A percentile compares a stretch with the other conserved stretches of the same genome.
Evolutionary conservation across 495 filamentous ascomycete genomes (phyloP).

Genomic region (Neurospora tetrasperma): DNA sequence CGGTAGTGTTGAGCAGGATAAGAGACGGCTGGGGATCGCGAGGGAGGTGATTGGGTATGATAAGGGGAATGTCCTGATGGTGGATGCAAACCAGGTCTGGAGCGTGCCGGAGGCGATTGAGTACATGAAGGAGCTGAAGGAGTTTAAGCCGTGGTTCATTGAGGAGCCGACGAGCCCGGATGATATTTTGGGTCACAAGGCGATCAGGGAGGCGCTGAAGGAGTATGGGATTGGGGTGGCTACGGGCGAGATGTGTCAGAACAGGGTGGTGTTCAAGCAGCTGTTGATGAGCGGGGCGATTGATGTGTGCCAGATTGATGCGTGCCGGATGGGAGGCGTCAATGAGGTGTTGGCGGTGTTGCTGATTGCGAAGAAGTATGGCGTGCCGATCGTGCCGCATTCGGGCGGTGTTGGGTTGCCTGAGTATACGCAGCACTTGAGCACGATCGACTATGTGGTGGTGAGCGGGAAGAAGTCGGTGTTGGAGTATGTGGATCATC

Average conservation of each 20-base stretch:
- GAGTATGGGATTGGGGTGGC: constrained; percentile 75
- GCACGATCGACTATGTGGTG: constrained; percentile 88
- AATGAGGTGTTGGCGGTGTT: constrained; percentile 91
- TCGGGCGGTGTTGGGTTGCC: constrained; percentile 83
- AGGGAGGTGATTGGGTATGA: constrained; percentile 79
- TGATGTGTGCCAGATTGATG: constrained; percentile 84
- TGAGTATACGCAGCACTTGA: constrained; percentile 90
- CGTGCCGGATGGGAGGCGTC: constrained; percentile 82
- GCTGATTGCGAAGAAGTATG: constrained; percentile 78
- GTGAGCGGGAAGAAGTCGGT: constrained; percentile 72
- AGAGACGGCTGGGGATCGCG: constrained; percentile 58
- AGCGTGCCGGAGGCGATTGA: constrained; percentile 82
- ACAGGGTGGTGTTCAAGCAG: constrained; percentile 91
- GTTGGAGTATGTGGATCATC: constrained; percentile 84
- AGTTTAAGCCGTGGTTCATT: constrained; percentile 94
- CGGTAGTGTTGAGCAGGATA: constrained; percentile 57
- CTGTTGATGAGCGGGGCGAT: constrained; percentile 68
- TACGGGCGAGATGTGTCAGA: constrained; percentile 96
- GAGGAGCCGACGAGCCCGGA: constrained; percentile 95
- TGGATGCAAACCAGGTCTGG: constrained; percentile 95
- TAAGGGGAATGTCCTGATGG: constrained; percentile 79
- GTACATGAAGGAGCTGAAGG: constrained; percentile 72
- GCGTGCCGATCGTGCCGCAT: constrained; percentile 79
- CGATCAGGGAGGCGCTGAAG: constrained; percentile 66
- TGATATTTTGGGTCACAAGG: constrained; percentile 81